Base-by-base conservation (phyloP, 2,329 filamentous ascomycete genomes). In the Helicocarpus griseus region DNA sequence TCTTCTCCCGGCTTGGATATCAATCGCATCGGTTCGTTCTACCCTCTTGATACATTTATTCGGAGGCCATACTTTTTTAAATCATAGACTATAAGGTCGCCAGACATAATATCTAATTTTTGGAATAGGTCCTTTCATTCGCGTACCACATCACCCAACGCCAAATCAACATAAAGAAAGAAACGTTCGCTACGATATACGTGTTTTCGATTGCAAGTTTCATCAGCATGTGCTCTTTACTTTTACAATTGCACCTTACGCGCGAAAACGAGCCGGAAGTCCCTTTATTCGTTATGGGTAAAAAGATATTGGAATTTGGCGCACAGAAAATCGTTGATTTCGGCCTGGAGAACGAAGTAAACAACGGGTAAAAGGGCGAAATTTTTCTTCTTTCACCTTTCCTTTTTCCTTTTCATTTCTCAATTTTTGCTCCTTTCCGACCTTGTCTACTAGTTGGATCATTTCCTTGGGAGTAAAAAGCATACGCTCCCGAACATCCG, bases 141-240 rank as follows among this genome's bases (percentile, higher is more conserved):
- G 77, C 85, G 58, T 89, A 90, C 69, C 86, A 89, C 65, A 75
- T 86, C 54, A 87, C 84, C 13, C 84, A 89, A 67, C 83, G 85
- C 59, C 86, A 86, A 63, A 85, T 88, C 64, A 87, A 83, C 61
- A 89, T 89, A 60, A 81, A 83, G 62, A 87, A 86, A 62, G 86
- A 89, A 70, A 89, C 86, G 1, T 82, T 82, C 44, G 85, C 85
- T 8, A 87, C 85, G n/a, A 78, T 89, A 56, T 82, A 83, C 58
- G 82, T 89, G 57, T 87, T 89, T 63, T 87, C 83, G 48, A 80
- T 86, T 56, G 83, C 85, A 35, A 86, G 82, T 69, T 89, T 87
- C 69, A 77, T 87, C 60, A 87, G 80, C 69, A 86, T 89, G 82
- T 77, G 82, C 49, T 78, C 79, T 9, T 69, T 89, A 48, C 73